Percentiles rank a stretch among this genome's conserved stretches.
phyloP scores from a whole-genome alignment of 2,329 filamentous ascomycete genomes.

The Orbilia javanica region DNA sequence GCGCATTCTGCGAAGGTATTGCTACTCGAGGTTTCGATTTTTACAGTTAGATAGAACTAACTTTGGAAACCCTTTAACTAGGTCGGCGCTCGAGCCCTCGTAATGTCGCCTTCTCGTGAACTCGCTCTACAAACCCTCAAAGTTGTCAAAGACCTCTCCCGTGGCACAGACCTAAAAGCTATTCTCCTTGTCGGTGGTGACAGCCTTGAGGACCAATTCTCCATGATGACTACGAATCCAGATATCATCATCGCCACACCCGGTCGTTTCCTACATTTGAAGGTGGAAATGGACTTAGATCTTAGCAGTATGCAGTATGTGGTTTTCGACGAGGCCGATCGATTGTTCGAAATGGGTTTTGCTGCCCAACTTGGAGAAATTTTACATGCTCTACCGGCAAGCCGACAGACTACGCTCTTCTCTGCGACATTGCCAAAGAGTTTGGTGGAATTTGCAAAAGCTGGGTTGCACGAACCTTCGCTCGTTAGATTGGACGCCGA shows the following conservation, averaged over 20 bases:
- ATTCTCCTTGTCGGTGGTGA: constrained; percentile 94
- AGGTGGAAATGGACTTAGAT: constrained; percentile 95
- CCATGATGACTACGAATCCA: constrained; percentile 90
- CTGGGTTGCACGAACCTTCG: constrained; percentile 90
- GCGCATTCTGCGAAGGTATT: constrained; percentile 80
- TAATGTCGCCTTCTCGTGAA: constrained; percentile 93
- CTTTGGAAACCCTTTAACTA: background rate
- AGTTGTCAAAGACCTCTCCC: constrained; percentile 93
- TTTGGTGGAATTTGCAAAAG: constrained; percentile 93
- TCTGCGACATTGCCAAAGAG: constrained; percentile 95
- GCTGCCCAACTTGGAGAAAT: constrained; percentile 93
- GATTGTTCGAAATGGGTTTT: constrained; percentile 98
- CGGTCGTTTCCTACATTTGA: constrained; percentile 93
- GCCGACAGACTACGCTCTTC: constrained; percentile 90
- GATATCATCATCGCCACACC: constrained; percentile 93
- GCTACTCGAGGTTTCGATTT: background rate
- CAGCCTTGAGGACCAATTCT: constrained; percentile 94
- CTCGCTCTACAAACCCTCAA: constrained; percentile 94
- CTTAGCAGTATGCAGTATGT: constrained; percentile 92
- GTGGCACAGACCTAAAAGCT: constrained; percentile 90
- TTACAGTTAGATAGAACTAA: background rate
- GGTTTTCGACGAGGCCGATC: constrained; percentile 97
- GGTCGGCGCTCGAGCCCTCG: constrained; percentile 84
- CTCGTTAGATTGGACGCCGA: constrained; percentile 92
- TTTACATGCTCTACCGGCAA: constrained; percentile 84